Base-by-base conservation (phyloP, 169 alveolate species). In the Eimeria praecox region DNA sequence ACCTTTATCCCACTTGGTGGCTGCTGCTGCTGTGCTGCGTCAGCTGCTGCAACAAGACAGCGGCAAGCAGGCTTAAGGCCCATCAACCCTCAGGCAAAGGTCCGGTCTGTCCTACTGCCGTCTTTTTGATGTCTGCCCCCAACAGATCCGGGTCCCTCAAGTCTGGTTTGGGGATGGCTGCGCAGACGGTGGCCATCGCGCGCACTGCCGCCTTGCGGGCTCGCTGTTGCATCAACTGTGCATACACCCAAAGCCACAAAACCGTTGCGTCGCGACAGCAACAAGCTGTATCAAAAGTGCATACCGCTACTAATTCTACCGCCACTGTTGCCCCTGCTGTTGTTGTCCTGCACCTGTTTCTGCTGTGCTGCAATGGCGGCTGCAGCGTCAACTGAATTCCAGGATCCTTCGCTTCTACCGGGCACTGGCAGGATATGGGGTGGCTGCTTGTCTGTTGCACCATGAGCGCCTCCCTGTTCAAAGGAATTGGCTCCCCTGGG, bases 301-400 rank as follows among this genome's bases (percentile, higher is more conserved):
- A 44, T 10, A 38, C 75, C 3, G 40, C 75, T 46, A 33, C 75
- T 83, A 38, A 9, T 33, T 83, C 91, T 52, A 46, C 38, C 30
- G 6, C 71, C 30, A 77, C 35, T 83, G 75, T n/a, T 46, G 54
- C 46, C 20, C n/a, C 4, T 52, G 75, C 38, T 30, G 27, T 46
- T 59, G 93, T 38, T 40, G 82, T 44, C 18, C 14, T 42, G 82
- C 46, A 87, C 93, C 93, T 87, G 93, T 42, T 87, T 87, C 82
- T 87, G 93, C 83, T 87, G 93, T 30, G 83, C 93, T 40, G 93
- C 93, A 87, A 87, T 87, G 46, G 93, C 83, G 59, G 93, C 93
- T 87, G 93, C 93, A 87, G 93, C 93, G 66, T 87, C 93, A 40
- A 87, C 93, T 10, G 93, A 87, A 52, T 56, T 87, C 93, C 93